Evolutionary conservation across 345 rosid genomes (phyloP).

Genomic region (Geranium brycei): DNA sequence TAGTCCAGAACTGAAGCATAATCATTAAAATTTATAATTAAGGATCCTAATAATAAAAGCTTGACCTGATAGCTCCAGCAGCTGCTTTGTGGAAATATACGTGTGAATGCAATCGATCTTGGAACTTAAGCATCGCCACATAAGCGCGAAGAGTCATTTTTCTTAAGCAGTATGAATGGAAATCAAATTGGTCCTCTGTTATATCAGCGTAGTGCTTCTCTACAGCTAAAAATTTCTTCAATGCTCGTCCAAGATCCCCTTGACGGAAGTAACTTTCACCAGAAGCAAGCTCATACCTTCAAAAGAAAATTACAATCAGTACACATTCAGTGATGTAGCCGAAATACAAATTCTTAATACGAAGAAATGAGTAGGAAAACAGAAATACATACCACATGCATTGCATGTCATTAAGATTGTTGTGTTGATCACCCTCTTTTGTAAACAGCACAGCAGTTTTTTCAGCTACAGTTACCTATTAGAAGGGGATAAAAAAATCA

Average conservation of each 20-base stretch:
- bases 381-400: constrained; percentile 84
- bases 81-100: constrained; percentile 94
- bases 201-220: constrained; percentile 99
- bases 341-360: not conserved
- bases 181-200: constrained; percentile 96
- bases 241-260: constrained; percentile 89
- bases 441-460: constrained; percentile 89
- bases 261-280: constrained; percentile 94
- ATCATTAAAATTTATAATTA: no score
- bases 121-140: constrained; percentile 96
- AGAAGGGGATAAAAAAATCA: constrained; percentile 7
- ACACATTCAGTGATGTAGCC: not conserved
- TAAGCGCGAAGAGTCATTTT: constrained; percentile 96
- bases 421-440: constrained; percentile 95
- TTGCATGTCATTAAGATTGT: constrained; percentile 99
- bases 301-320: not conserved
- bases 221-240: constrained; percentile 86
- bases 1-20: no score
- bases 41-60: no score
- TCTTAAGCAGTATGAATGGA: constrained; percentile 94
- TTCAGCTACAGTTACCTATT: constrained; percentile 80
- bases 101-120: constrained; percentile 89
- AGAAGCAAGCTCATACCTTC: constrained; percentile 98
- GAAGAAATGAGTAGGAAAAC: not conserved
- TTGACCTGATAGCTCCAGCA: constrained; percentile 78